Base-by-base conservation (phyloP, 2,329 filamentous ascomycete genomes). In the Diaporthe capsici region DNA sequence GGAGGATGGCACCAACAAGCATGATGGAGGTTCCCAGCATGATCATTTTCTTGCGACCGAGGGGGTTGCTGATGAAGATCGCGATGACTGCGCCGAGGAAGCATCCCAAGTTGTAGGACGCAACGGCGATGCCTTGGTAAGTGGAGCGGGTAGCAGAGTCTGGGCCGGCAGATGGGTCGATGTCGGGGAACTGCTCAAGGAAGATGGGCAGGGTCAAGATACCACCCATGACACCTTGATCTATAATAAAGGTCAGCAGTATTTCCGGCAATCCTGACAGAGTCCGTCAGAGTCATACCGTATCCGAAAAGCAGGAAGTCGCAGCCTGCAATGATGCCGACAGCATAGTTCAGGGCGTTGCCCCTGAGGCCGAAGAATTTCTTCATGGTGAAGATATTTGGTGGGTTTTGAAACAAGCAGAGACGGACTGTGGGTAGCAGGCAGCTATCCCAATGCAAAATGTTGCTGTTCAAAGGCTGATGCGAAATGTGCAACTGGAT, bases 211-310 rank as follows among this genome's bases (percentile, higher is more conserved):
- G 88, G 4, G 93, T 94, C 74, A 96, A 86, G 78, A 96, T 91
- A 74, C 92, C 92, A 61, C 92, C 94, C 88, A 94, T 95, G 13
- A 95, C 92, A 81, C 93, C 92, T 83, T 94, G 92, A 82, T 95
- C 93, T 92, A 88, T 15, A 88, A 83, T 25, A 22, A n/a, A 47
- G 34, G 72, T 60, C 49, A 67, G 57, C 83, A 86, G 78, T 73
- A 75, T 71, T 53, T 22, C 17, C 0, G 42, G n/a, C 28, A n/a
- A 13, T 70, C 51, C 73, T 42, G 65, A 70, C 28, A 25, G 31
- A n/a, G 22, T n/a, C 4, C 28, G 13, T 57, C 39, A 42, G 17
- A 22, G 25, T 68, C 83, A 70, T 83, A 90, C 88, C 88, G 73
- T 90, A 90, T 76, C 89, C 88, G 78, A 90, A 89, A 34, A 90